A percentile compares a stretch with the other conserved stretches of the same genome.
phyloP scores from a whole-genome alignment of 768 basidiomycete species.

The Suillus clintonianus region DNA sequence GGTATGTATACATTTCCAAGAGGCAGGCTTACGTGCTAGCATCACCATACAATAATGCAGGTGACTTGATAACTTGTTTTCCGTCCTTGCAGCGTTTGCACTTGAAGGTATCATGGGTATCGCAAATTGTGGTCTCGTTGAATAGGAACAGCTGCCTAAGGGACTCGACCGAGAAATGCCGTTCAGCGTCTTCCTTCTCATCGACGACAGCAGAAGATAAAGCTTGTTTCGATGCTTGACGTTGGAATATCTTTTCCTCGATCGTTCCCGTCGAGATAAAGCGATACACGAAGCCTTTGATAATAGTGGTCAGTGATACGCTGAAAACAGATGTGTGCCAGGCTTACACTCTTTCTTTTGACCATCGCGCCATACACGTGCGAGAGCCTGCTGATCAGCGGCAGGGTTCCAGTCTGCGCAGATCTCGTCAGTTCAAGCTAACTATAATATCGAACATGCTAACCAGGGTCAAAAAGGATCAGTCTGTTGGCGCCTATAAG shows the following conservation, averaged over 20 bases:
- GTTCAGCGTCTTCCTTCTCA: constrained; percentile 92
- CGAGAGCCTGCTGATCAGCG: constrained; percentile 96
- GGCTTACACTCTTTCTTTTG: constrained; percentile 97
- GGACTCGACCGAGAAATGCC: constrained; percentile 90
- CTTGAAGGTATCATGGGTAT: constrained; percentile 99
- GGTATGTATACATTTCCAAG: not conserved
- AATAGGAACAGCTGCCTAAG: constrained; percentile 90
- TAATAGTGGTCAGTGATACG: not conserved
- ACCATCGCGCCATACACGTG: constrained; percentile 98
- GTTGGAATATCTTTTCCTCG: constrained; percentile 98
- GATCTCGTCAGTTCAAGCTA: not conserved
- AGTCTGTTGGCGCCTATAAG: constrained; percentile 94
- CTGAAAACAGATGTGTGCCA: not conserved
- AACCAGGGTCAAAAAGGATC: constrained; percentile 94
- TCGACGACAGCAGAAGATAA: constrained; percentile 98
- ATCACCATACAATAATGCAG: constrained; percentile 91
- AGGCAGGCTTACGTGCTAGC: constrained; percentile 83
- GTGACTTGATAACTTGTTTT: constrained; percentile 78
- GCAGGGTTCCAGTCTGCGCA: constrained; percentile 95
- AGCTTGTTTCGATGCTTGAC: constrained; percentile 95
- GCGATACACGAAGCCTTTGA: constrained; percentile 91
- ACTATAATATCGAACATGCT: constrained; percentile 13
- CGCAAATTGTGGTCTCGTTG: constrained; percentile 82
- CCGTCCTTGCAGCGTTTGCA: constrained; percentile 90
- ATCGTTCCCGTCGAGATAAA: constrained; percentile 98